A percentile compares a stretch with the other conserved stretches of the same genome.
These are phyloP conservation scores for Peterozyma xylosa DNA, from an alignment of 805 yeast genomes.

Conservation along the genomic window DNA sequence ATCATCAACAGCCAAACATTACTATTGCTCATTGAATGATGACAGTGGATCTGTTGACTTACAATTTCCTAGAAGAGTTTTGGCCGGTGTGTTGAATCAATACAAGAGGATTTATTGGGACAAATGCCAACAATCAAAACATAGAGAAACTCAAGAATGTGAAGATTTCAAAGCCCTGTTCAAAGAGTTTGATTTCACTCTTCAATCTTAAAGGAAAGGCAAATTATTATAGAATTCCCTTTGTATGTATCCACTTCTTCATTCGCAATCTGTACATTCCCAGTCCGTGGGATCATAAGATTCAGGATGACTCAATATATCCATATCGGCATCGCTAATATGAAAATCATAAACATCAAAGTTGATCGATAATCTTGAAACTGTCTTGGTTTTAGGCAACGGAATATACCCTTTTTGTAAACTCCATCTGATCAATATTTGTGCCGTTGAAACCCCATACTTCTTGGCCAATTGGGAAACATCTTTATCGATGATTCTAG, in stretches of 20 bases:
- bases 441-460: constrained; percentile 46
- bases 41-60: constrained; percentile 42
- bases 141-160: constrained; percentile 60
- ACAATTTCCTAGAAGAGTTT: constrained; percentile 77
- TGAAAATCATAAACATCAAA: constrained; percentile 46
- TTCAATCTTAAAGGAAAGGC: constrained; percentile 2
- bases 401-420: constrained; percentile 65
- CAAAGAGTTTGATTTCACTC: constrained; percentile 46
- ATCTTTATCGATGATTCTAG: constrained; percentile 45
- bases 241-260: constrained; percentile 1
- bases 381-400: constrained; percentile 56
- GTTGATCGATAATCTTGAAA: constrained; percentile 45
- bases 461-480: constrained; percentile 41
- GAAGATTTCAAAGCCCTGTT: constrained; percentile 52
- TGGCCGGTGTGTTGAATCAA: constrained; percentile 54
- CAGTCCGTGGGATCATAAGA: constrained; percentile 71
- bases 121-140: constrained; percentile 55
- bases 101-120: constrained; percentile 72
- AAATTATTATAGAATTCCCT: neutral
- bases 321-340: constrained; percentile 32
- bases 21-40: constrained; percentile 22
- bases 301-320: constrained; percentile 36
- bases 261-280: constrained; percentile 63
- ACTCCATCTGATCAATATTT: constrained; percentile 68
- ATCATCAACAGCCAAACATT: constrained; percentile 13